Conservation (phyloP, 306 rosid genomes). For the Corylus heterophylla region DNA sequence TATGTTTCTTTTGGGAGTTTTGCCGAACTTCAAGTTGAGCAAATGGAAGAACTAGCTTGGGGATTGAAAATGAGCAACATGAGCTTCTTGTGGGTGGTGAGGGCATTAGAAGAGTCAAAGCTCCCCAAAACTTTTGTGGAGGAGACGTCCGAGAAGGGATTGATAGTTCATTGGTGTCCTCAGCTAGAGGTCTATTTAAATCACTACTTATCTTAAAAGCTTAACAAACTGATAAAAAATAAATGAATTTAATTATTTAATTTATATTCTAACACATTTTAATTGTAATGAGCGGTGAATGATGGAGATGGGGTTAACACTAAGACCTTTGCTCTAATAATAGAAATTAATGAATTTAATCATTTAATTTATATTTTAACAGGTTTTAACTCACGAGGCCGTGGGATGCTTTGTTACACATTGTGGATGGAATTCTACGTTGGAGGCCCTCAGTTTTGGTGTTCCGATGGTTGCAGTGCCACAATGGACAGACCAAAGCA, state of each 20-base stretch:
- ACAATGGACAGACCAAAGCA: background rate
- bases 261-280: too few relatives aligned
- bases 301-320: too few relatives aligned
- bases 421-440: background rate
- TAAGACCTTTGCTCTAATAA: too few relatives aligned
- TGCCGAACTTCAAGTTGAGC: background rate
- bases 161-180: background rate
- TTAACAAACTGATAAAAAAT: too few relatives aligned
- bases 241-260: too few relatives aligned
- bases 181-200: background rate
- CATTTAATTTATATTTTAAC: too few relatives aligned
- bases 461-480: slow-evolving; percentile 6
- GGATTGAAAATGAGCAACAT: slow-evolving; percentile 1
- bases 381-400: background rate
- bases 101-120: background rate
- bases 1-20: slow-evolving; percentile 1
- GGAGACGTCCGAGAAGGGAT: background rate
- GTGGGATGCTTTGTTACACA: slow-evolving; percentile 7
- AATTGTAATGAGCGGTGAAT: too few relatives aligned
- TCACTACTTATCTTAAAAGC: too few relatives aligned
- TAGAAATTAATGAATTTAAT: too few relatives aligned
- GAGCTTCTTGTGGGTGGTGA: slow-evolving; percentile 1
- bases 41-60: slow-evolving; percentile 5
- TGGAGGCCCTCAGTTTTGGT: background rate
- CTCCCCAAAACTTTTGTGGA: slow-evolving; percentile 9